Conservation (phyloP, 1,284 basidiomycete species). For the Salmacisia buchloeana region DNA sequence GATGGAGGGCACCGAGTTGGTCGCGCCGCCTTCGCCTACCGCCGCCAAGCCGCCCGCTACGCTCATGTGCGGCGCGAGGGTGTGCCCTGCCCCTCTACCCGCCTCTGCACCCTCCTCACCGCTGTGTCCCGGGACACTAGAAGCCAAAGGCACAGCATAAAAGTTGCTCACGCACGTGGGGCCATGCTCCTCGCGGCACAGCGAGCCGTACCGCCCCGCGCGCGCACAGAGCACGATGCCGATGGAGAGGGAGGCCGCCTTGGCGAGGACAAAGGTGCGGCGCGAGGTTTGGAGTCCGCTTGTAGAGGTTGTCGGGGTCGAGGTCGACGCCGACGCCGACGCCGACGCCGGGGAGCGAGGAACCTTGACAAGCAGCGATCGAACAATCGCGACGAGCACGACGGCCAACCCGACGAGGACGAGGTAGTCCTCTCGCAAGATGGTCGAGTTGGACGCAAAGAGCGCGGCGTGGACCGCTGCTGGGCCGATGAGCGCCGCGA, state of each 20-base stretch:
- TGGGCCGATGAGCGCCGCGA: slow-evolving; percentile 31
- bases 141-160: slow-evolving; percentile 55
- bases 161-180: slow-evolving; percentile 79
- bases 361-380: neutral
- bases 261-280: neutral
- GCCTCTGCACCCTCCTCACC: neutral
- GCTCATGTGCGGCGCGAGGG: slow-evolving; percentile 1
- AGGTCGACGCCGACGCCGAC: neutral
- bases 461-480: slow-evolving; percentile 31
- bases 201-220: neutral
- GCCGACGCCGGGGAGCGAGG: neutral
- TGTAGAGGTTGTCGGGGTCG: neutral
- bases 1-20: slow-evolving; percentile 13
- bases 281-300: neutral
- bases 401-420: slow-evolving; percentile 6
- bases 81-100: neutral
- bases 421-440: slow-evolving; percentile 13
- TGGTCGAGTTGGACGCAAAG: neutral
- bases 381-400: neutral
- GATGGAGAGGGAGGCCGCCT: neutral
- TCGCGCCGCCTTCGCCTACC: neutral
- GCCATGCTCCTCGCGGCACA: slow-evolving; percentile 92
- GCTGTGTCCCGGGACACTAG: slow-evolving; percentile 47
- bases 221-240: neutral
- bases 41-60: neutral